Evolutionary conservation across 176 grass and related monocot species (phyloP).

Genomic region (Bolboschoenus planiculmis): DNA sequence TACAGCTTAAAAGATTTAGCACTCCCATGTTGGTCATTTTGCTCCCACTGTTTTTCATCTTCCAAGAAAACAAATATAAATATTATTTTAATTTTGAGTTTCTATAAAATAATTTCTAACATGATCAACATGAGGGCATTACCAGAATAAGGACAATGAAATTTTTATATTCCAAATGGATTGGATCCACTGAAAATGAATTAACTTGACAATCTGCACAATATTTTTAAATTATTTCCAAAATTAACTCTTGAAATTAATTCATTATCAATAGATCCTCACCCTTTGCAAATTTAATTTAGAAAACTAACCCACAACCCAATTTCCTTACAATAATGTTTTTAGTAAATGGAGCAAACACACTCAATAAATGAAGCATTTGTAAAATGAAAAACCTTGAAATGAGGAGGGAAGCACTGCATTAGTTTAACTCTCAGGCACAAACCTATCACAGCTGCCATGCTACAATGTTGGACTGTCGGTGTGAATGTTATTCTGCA

Average conservation of each 20-base stretch:
- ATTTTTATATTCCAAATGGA: background rate
- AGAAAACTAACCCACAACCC: background rate
- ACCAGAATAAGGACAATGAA: constrained; percentile 5
- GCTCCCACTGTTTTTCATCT: background rate
- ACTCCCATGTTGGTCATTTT: background rate
- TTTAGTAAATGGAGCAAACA: background rate
- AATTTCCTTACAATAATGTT: background rate
- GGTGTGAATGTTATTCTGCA: constrained; percentile 98
- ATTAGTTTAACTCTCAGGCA: constrained; percentile 93
- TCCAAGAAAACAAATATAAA: background rate
- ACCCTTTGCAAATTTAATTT: background rate
- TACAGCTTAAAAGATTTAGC: background rate
- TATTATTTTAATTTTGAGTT: too few relatives aligned
- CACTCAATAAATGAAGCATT: background rate
- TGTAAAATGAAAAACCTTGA: constrained; percentile 54
- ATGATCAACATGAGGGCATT: background rate
- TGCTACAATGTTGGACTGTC: constrained; percentile 95
- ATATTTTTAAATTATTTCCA: too few relatives aligned
- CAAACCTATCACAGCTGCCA: constrained; percentile 90
- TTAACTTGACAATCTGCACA: background rate
- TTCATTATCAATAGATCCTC: background rate
- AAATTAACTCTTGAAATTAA: background rate
- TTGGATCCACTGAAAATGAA: background rate
- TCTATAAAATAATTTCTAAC: too few relatives aligned
- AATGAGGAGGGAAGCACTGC: constrained; percentile 81